Conservation (phyloP, 805 yeast species). For the Wickerhamiella siamensis region DNA sequence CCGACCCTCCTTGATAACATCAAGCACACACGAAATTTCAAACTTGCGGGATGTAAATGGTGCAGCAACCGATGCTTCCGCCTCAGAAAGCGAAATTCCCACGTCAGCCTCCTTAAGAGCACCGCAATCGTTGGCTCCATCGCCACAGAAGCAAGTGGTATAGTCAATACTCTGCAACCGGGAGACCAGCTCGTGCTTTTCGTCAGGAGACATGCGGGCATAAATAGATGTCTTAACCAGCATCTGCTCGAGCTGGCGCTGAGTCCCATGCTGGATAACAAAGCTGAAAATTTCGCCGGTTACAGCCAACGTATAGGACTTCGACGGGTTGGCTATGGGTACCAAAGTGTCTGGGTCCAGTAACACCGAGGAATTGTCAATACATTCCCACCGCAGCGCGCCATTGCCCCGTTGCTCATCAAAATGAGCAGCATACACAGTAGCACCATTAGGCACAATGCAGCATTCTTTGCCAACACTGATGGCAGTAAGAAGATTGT, state of each 20-base stretch:
- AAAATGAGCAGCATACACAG: conserved; percentile 50
- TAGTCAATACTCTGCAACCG: conserved; percentile 73
- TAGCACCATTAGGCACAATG: conserved; percentile 33
- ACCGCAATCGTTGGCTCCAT: conserved; percentile 98
- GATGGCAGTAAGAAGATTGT: conserved; percentile 83
- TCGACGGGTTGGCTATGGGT: conserved; percentile 23
- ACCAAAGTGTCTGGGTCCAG: conserved; percentile 52
- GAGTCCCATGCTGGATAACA: conserved; percentile 39
- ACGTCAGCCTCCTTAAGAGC: conserved; percentile 97
- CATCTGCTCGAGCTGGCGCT: conserved; percentile 36
- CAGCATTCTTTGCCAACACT: conserved; percentile 84
- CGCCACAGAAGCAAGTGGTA: conserved; percentile 96
- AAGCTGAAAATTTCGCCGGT: conserved; percentile 87
- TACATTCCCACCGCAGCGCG: conserved; percentile 27
- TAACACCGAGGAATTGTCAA: conserved; percentile 31
- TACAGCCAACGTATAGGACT: conserved; percentile 57
- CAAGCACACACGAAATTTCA: conserved; percentile 84
- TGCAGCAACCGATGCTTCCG: conserved; percentile 97
- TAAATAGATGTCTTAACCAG: conserved; percentile 62
- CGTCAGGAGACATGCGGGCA: conserved; percentile 99
- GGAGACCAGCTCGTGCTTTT: conserved; percentile 88
- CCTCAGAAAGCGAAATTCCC: conserved; percentile 89
- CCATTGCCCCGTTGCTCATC: conserved; percentile 29
- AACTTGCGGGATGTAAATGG: conserved; percentile 87
- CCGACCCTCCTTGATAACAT: conserved; percentile 86